Base-by-base conservation (phyloP, 2,329 filamentous ascomycete genomes). In the Hymenoscyphus scutula region DNA sequence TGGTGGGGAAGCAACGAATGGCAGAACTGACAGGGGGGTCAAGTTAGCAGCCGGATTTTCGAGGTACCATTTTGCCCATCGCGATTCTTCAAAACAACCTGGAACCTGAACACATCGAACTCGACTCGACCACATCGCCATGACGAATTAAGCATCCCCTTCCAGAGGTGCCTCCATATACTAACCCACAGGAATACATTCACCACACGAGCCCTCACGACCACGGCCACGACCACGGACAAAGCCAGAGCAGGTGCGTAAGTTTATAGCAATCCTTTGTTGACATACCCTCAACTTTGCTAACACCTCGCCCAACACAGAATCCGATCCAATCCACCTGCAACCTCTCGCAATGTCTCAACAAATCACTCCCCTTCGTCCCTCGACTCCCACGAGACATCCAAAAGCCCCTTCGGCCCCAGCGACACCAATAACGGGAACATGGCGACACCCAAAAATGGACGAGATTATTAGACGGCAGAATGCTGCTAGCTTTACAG, bases 381-480 rank as follows among this genome's bases (percentile, higher is more conserved):
- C 72, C 11, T 69, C 68, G 5, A 72, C 71, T 19, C 71, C 71
- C 25, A 56, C 59, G 23, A 57, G 60, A 23, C 61, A 66, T 54
- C 45, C 54, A 11, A 58, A 48, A 38, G 27, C 32, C 29, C 51
- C 61, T 3, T 57, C 64, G 53, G 61, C 63, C 5, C 67, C 72
- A 30, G 68, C 69, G 15, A 73, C 69, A 34, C 73, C 73, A 23
- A 62, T 65, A 8, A 71, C 91, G 6, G 93, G 94, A 61, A 91
- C 88, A 73, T 99, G 95, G 94, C 86, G 88, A 72, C 95, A 99
- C 75, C 95, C 95, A 37, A 87, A 89, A 66, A 83, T 97, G 67
- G 84, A 92, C 71, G 94, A 98, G 77, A 96, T 99, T 74, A 87
- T 90, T 17, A 84, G 84, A 66, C 87, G 95, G 58, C 90, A 92